Evolutionary conservation across 306 rosid species (phyloP).

Genomic region (Dalbergia oliveri): DNA sequence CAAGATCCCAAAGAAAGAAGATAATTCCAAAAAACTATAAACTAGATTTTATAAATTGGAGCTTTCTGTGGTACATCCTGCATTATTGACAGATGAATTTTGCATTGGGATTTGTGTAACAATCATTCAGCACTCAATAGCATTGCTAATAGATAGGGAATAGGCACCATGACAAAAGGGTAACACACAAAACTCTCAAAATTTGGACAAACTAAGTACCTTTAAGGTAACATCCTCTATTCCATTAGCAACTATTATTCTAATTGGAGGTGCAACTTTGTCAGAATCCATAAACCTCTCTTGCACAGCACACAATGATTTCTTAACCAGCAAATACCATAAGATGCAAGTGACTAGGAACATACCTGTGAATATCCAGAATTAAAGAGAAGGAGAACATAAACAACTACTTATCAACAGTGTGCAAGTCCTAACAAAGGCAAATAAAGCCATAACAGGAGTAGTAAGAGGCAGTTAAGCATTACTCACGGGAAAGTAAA

Average conservation of each 20-base stretch:
- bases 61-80: neutral
- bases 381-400: constrained; percentile 26
- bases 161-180: no score
- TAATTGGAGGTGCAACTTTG: constrained; percentile 74
- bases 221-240: constrained; percentile 84
- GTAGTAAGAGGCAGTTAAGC: neutral
- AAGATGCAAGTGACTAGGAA: constrained; percentile 91
- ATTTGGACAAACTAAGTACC: constrained; percentile 29
- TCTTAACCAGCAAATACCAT: constrained; percentile 97
- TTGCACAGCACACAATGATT: constrained; percentile 95
- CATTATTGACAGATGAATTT: neutral
- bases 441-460: constrained; percentile 14
- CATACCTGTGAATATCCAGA: constrained; percentile 66
- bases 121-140: neutral
- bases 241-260: constrained; percentile 94
- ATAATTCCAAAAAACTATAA: neutral
- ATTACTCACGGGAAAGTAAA: constrained; percentile 92
- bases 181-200: neutral
- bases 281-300: constrained; percentile 83
- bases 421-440: constrained; percentile 1
- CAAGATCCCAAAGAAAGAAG: no score
- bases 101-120: neutral
- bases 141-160: neutral
- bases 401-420: constrained; percentile 8
- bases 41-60: neutral